Evolutionary conservation across 2,329 filamentous ascomycete genomes (phyloP).

Genomic region (Fusarium continuum): DNA sequence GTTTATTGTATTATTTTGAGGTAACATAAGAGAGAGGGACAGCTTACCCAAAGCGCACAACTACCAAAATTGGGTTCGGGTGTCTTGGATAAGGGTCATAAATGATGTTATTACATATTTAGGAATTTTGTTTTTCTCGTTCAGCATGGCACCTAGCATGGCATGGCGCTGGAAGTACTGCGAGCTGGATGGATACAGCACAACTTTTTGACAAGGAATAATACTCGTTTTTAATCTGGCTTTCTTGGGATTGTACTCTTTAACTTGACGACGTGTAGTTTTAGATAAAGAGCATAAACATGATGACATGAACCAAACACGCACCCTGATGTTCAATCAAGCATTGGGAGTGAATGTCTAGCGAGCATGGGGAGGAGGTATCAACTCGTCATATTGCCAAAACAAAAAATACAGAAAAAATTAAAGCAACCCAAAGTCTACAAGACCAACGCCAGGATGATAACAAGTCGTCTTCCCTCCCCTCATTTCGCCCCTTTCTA

Average conservation of each 20-base stretch:
- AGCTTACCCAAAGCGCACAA: neutral
- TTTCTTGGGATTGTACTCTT: neutral
- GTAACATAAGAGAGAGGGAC: constrained; percentile 1
- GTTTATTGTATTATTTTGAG: constrained; percentile 17
- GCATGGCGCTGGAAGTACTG: constrained; percentile 39
- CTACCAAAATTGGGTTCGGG: constrained; percentile 19
- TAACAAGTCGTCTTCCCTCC: constrained; percentile 24
- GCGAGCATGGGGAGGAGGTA: constrained; percentile 38
- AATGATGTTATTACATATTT: neutral
- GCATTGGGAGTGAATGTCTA: neutral
- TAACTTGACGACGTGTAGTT: constrained; percentile 2
- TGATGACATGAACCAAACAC: constrained; percentile 15
- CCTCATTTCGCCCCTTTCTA: constrained; percentile 16
- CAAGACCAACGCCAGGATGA: constrained; percentile 42
- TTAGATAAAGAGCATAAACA: constrained; percentile 8
- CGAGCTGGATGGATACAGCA: constrained; percentile 23
- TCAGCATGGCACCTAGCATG: constrained; percentile 39
- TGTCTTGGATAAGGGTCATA: constrained; percentile 25
- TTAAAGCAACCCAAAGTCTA: constrained; percentile 40
- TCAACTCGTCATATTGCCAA: constrained; percentile 44
- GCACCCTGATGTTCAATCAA: neutral
- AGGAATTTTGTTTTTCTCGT: constrained; percentile 15
- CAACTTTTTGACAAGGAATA: constrained; percentile 12
- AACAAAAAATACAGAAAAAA: constrained; percentile 40
- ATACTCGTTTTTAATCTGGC: constrained; percentile 22